Percentiles rank a stretch among this genome's conserved stretches.
Conservation (phyloP, 306 rosid species). For the Morella rubra region DNA sequence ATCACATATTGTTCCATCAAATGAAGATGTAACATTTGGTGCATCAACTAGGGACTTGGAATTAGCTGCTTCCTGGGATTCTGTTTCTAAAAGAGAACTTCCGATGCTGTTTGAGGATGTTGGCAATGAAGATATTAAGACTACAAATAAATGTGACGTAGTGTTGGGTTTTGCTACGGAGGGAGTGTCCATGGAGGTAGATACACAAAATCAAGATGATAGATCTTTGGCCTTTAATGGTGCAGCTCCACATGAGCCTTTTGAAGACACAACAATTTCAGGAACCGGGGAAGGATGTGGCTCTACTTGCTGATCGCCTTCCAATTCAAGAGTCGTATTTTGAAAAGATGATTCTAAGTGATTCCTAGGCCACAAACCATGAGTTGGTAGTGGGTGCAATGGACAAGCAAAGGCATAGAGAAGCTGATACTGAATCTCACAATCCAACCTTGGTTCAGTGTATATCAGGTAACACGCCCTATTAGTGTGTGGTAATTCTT, state of each 20-base stretch:
- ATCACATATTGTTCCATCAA: slow-evolving; percentile 27
- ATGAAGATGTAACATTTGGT: slow-evolving; percentile 18
- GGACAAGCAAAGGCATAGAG: slow-evolving; percentile 44
- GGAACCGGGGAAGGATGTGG: slow-evolving; percentile 30
- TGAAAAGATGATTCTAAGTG: slow-evolving; percentile 23
- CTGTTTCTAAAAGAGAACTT: slow-evolving; percentile 34
- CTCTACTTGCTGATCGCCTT: slow-evolving; percentile 33
- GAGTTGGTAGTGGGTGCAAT: slow-evolving; percentile 27
- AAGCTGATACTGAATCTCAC: slow-evolving; percentile 27
- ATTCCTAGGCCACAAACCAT: slow-evolving; percentile 27
- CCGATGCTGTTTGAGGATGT: slow-evolving; percentile 21
- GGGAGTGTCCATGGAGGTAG: slow-evolving; percentile 28
- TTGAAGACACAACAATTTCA: slow-evolving; percentile 23
- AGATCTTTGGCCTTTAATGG: slow-evolving; percentile 17
- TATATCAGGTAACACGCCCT: slow-evolving; percentile 41
- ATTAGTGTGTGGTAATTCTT: neutral
- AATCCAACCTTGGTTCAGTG: slow-evolving; percentile 31
- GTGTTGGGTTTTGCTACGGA: slow-evolving; percentile 27
- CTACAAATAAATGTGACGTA: slow-evolving; percentile 26
- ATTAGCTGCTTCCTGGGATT: slow-evolving; percentile 22
- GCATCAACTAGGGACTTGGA: slow-evolving; percentile 16
- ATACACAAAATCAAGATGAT: slow-evolving; percentile 31
- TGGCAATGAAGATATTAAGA: slow-evolving; percentile 24
- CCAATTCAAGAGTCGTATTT: slow-evolving; percentile 29
- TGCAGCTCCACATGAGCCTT: slow-evolving; percentile 25